Evolutionary conservation across 1,284 basidiomycete genomes (phyloP), one percentile per base, ranked within the genome.

Genomic region (Vanrija humicola): DNA sequence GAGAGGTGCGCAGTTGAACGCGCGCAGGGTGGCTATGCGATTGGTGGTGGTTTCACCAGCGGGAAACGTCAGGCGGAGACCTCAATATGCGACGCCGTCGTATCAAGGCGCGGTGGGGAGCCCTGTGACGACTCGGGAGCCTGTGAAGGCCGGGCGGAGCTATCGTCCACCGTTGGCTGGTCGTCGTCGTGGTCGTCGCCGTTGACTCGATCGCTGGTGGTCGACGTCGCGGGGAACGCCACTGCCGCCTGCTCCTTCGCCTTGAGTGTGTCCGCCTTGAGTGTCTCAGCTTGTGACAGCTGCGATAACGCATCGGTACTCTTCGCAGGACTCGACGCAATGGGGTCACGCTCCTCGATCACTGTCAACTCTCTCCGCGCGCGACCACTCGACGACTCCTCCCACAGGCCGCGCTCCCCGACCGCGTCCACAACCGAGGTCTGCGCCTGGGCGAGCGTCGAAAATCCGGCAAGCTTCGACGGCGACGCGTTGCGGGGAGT

Each of bases 311-410:
- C 21, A 26, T 19, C 16, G 21, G 48, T 29, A 21, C 16, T 49
- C 38, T 21, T 26, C 25, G 40, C 23, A 5, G 48, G 25, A 38
- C 46, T 38, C 23, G 34, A 39, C 7, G 14, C 19, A 25, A 23
- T 45, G 23, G n/a, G 18, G 38, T 67, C 67, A 19, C 58, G 51
- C 57, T 76, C 74, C 12, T 74, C 74, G 45, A 77, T 77, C 10
- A 77, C 69, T 46, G 70, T 74, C 54, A 77, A 52, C 52, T 73
- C 72, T 48, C 73, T 61, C 50, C 64, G 64, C 12, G 68, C 69
- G 45, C 57, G 52, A 2, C 40, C 44, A 25, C 39, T 43, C 52
- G 58, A 65, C 58, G 34, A 64, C 65, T 59, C 60, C 26, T 54
- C 63, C 43, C 62, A 63, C 7, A 53, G 55, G 8, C 63, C 60